These are phyloP conservation scores for Trametes polyzona DNA, from an alignment of 1,284 basidiomycete species.

Conservation along the genomic window DNA sequence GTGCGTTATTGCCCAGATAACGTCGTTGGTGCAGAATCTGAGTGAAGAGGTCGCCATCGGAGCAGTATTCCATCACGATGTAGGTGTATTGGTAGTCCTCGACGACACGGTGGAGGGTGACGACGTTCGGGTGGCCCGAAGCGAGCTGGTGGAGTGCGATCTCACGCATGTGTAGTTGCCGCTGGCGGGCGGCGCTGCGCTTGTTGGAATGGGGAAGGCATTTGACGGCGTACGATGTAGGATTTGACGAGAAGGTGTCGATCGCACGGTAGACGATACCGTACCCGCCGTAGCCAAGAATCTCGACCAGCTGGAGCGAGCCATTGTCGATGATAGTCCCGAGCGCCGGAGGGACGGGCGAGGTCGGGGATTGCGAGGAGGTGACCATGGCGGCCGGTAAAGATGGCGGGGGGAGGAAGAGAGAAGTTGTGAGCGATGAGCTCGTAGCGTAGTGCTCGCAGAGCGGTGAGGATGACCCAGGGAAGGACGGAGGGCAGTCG, in stretches of 20 bases:
- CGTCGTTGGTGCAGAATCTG: constrained; percentile 78
- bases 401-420: constrained; percentile 43
- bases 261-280: constrained; percentile 94
- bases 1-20: constrained; percentile 76
- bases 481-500: constrained; percentile 26
- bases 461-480: constrained; percentile 30
- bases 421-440: constrained; percentile 27
- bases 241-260: constrained; percentile 56
- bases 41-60: constrained; percentile 92
- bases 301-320: constrained; percentile 84
- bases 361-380: constrained; percentile 48
- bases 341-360: constrained; percentile 65
- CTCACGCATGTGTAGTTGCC: constrained; percentile 78
- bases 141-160: constrained; percentile 88
- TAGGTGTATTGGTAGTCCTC: constrained; percentile 73
- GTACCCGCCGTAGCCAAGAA: constrained; percentile 94
- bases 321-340: constrained; percentile 83
- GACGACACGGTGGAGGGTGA: constrained; percentile 88
- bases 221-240: constrained; percentile 87
- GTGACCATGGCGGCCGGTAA: constrained; percentile 55
- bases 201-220: constrained; percentile 71
- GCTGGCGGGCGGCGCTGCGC: constrained; percentile 61
- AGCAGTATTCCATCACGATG: constrained; percentile 72
- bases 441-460: constrained; percentile 28
- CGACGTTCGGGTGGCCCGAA: constrained; percentile 84